Percentiles rank a stretch among this genome's conserved stretches.
Evolutionary conservation across 306 rosid species (phyloP).

Genomic region (Sphenostylis stenocarpa): DNA sequence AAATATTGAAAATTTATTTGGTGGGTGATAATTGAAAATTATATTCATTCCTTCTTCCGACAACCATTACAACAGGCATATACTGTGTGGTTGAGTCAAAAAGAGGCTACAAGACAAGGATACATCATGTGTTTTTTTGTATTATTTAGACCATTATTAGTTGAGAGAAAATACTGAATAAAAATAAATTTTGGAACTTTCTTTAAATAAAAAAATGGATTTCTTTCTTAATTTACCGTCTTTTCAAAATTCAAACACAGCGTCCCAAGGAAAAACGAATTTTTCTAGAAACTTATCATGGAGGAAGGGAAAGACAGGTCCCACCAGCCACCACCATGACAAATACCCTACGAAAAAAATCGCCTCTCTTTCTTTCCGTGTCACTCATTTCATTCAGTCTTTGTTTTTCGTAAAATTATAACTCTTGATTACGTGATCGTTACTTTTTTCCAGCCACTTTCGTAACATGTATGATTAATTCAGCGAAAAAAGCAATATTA

Average conservation of each 20-base stretch:
- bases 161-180: neutral
- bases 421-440: neutral
- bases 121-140: neutral
- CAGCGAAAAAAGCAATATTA: neutral
- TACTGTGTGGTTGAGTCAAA: neutral
- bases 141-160: neutral
- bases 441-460: neutral
- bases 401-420: neutral
- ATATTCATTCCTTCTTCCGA: neutral
- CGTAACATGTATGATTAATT: neutral
- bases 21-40: neutral
- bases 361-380: neutral
- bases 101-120: neutral
- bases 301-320: neutral
- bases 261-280: neutral
- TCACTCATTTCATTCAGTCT: neutral
- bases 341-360: neutral
- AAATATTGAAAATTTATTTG: constrained; percentile 2
- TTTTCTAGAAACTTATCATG: constrained; percentile 20
- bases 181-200: neutral
- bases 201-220: too few species aligned
- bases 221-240: neutral
- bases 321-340: neutral
- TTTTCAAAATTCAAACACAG: neutral
- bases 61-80: neutral